A percentile compares a stretch with the other conserved stretches of the same genome.
phyloP scores from a whole-genome alignment of 129 eudicot species.

The Logfia minima region DNA sequence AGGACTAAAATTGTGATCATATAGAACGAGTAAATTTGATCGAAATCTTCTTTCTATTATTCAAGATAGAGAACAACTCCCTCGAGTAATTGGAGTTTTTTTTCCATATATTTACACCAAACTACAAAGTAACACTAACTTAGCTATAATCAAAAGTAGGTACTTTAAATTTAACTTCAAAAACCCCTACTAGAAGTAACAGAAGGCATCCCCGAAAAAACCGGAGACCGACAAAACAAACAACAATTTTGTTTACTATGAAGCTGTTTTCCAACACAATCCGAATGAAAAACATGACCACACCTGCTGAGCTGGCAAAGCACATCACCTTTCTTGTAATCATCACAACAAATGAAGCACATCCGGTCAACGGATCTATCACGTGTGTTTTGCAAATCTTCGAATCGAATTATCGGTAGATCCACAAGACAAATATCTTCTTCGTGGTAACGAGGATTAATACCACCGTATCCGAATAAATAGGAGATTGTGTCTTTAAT shows the following conservation, averaged over 20 bases:
- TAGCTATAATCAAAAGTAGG: too few species aligned
- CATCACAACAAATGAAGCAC: conserved; percentile 6
- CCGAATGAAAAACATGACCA: conserved; percentile 16
- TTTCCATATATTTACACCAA: too few species aligned
- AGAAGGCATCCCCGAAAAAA: not conserved
- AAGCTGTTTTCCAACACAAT: conserved; percentile 16
- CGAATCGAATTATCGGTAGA: conserved; percentile 14
- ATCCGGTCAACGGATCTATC: conserved; percentile 14
- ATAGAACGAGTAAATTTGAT: too few species aligned
- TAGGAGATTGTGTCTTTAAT: conserved; percentile 1
- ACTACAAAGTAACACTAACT: too few species aligned
- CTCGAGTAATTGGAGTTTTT: too few species aligned
- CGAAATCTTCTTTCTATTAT: too few species aligned
- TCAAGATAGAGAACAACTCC: too few species aligned
- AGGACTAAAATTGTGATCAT: too few species aligned
- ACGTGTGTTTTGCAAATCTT: conserved; percentile 10
- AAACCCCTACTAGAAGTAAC: not conserved
- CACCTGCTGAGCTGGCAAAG: conserved; percentile 19
- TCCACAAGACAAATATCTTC: not conserved
- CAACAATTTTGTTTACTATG: conserved; percentile 10
- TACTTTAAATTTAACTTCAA: not conserved
- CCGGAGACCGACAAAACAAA: conserved; percentile 17
- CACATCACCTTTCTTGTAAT: conserved; percentile 16
- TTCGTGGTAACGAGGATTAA: not conserved
- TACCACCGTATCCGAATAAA: not conserved